Conservation (phyloP, 1,139 yeast genomes). For the Debaryomyces fabryi region DNA sequence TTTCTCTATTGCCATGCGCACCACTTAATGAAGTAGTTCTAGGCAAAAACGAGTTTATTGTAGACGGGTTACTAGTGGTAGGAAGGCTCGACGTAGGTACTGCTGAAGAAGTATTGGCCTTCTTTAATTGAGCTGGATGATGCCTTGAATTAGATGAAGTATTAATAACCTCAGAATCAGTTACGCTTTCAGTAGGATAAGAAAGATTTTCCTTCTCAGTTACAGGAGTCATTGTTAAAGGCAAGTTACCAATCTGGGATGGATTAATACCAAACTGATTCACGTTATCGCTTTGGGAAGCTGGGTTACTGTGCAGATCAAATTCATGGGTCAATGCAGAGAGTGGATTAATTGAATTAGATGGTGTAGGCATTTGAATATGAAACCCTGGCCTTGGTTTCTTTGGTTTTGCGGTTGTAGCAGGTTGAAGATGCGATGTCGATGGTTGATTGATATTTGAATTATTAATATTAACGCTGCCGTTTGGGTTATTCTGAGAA, state of each 20-base stretch:
- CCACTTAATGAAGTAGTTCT: slow-evolving; percentile 20
- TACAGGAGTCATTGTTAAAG: slow-evolving; percentile 77
- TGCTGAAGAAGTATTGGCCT: not conserved
- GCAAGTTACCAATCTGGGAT: slow-evolving; percentile 48
- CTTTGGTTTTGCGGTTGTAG: slow-evolving; percentile 18
- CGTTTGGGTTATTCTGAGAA: not conserved
- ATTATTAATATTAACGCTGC: not conserved
- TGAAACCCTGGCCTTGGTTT: slow-evolving; percentile 43
- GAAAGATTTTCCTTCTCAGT: slow-evolving; percentile 51
- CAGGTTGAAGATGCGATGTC: not conserved
- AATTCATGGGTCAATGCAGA: slow-evolving; percentile 39
- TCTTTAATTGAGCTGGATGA: not conserved
- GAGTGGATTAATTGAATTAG: slow-evolving; percentile 34
- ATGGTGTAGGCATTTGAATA: slow-evolving; percentile 54
- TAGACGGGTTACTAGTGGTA: slow-evolving; percentile 12
- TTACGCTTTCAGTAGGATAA: not conserved
- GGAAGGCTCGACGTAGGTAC: not conserved
- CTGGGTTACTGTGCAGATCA: slow-evolving; percentile 18
- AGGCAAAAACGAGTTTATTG: slow-evolving; percentile 17
- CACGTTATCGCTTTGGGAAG: slow-evolving; percentile 35
- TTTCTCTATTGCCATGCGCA: not conserved
- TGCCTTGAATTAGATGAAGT: not conserved
- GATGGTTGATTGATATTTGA: not conserved
- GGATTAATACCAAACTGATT: slow-evolving; percentile 71
- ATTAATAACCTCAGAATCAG: not conserved